These are phyloP conservation scores for Tremellales sp. DNA, from an alignment of 1,284 basidiomycete genomes.

Conservation along the genomic window DNA sequence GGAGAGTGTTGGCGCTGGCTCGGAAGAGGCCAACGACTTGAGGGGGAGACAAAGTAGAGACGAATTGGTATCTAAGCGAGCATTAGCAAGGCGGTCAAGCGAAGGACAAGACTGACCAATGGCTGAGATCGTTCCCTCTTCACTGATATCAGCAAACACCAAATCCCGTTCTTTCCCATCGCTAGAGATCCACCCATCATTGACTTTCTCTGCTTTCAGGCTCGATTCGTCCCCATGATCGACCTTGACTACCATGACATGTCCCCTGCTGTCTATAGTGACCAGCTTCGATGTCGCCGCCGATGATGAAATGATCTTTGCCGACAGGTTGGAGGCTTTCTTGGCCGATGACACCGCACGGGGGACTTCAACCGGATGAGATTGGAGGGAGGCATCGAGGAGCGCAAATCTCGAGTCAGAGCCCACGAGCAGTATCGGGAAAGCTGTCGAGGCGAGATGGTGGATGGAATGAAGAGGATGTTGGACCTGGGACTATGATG, in stretches of 20 bases:
- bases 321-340: not conserved
- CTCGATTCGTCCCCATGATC: constrained; percentile 5
- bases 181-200: not conserved
- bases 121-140: constrained; percentile 30
- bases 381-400: constrained; percentile 12
- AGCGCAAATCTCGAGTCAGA: constrained; percentile 12
- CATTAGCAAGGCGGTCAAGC: too few species aligned
- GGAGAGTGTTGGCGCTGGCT: too few species aligned
- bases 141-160: constrained; percentile 22
- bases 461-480: constrained; percentile 15
- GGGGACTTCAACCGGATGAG: constrained; percentile 1
- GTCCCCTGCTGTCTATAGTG: constrained; percentile 16
- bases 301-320: not conserved
- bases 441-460: constrained; percentile 10
- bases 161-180: constrained; percentile 6
- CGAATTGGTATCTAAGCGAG: too few species aligned
- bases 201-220: constrained; percentile 1
- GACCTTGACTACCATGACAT: constrained; percentile 6
- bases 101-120: constrained; percentile 19
- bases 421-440: constrained; percentile 17
- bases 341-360: not conserved
- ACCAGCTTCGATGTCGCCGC: constrained; percentile 3
- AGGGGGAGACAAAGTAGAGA: too few species aligned
- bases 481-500: constrained; percentile 5
- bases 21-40: too few species aligned